These are phyloP conservation scores for Arxiozyma slooffiae DNA, from an alignment of 1,139 yeast species.

Conservation along the genomic window DNA sequence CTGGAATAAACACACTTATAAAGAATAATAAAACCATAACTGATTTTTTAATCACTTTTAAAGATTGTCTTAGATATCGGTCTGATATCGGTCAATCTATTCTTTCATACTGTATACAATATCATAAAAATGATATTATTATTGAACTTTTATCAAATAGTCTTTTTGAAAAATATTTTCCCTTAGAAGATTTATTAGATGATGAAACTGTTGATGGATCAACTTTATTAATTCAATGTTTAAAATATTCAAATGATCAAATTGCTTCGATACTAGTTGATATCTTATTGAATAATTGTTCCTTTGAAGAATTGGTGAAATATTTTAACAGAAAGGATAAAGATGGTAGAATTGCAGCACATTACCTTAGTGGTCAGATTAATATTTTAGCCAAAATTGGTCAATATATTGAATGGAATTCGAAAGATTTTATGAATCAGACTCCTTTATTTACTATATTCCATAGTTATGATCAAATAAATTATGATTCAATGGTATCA, in stretches of 20 bases:
- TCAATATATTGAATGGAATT: conserved; percentile 54
- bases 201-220: conserved; percentile 49
- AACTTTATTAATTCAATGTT: conserved; percentile 51
- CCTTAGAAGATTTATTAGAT: conserved; percentile 56
- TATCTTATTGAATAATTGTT: conserved; percentile 38
- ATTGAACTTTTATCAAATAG: conserved; percentile 34
- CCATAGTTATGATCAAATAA: conserved; percentile 70
- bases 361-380: conserved; percentile 56
- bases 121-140: conserved; percentile 39
- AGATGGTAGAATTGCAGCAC: conserved; percentile 54
- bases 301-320: conserved; percentile 35
- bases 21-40: neutral
- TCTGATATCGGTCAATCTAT: conserved; percentile 61
- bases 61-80: conserved; percentile 35
- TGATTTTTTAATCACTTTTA: conserved; percentile 3
- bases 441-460: conserved; percentile 74
- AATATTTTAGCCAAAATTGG: conserved; percentile 49
- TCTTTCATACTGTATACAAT: conserved; percentile 43
- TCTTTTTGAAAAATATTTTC: conserved; percentile 38
- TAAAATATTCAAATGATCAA: conserved; percentile 44
- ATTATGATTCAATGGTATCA: conserved; percentile 45
- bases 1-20: conserved; percentile 30
- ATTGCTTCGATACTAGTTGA: conserved; percentile 43
- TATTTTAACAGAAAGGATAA: conserved; percentile 47
- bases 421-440: conserved; percentile 56